Conservation (phyloP, 768 basidiomycete genomes). For the Tephrocybe sp. region DNA sequence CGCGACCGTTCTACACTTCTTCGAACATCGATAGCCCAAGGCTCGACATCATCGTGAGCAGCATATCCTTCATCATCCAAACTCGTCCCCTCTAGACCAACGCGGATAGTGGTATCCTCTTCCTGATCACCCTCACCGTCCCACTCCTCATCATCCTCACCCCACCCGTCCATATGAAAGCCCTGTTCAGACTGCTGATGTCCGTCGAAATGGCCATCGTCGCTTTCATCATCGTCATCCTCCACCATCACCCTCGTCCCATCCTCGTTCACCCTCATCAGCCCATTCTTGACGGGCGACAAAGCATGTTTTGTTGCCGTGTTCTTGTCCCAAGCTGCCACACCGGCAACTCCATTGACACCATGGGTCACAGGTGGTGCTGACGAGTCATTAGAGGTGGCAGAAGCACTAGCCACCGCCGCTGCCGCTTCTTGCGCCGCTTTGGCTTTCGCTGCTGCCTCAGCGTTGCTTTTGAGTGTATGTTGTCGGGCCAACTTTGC, state of each 20-base stretch:
- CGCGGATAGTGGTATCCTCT: constrained; percentile 72
- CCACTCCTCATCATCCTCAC: constrained; percentile 82
- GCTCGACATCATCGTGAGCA: constrained; percentile 58
- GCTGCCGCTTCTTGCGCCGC: constrained; percentile 50
- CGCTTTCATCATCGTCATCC: constrained; percentile 66
- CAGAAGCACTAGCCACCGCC: constrained; percentile 28
- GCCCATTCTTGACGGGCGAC: constrained; percentile 41
- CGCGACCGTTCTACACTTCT: constrained; percentile 66
- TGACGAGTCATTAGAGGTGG: constrained; percentile 30
- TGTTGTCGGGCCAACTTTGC: constrained; percentile 89
- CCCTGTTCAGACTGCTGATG: constrained; percentile 36
- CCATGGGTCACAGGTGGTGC: constrained; percentile 17
- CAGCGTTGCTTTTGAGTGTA: constrained; percentile 84
- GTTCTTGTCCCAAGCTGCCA: constrained; percentile 79
- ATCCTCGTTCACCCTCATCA: constrained; percentile 56
- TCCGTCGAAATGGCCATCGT: constrained; percentile 45
- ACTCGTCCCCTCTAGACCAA: constrained; percentile 47
- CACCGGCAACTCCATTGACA: constrained; percentile 35
- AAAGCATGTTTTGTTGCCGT: constrained; percentile 59
- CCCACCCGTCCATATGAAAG: constrained; percentile 54
- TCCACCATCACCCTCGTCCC: constrained; percentile 65
- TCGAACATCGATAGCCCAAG: constrained; percentile 76
- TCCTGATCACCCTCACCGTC: constrained; percentile 57
- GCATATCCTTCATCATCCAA: constrained; percentile 47
- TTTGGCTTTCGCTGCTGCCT: constrained; percentile 66